Base-by-base conservation (phyloP, 441 rosid species). In the Biscutella laevigata region DNA sequence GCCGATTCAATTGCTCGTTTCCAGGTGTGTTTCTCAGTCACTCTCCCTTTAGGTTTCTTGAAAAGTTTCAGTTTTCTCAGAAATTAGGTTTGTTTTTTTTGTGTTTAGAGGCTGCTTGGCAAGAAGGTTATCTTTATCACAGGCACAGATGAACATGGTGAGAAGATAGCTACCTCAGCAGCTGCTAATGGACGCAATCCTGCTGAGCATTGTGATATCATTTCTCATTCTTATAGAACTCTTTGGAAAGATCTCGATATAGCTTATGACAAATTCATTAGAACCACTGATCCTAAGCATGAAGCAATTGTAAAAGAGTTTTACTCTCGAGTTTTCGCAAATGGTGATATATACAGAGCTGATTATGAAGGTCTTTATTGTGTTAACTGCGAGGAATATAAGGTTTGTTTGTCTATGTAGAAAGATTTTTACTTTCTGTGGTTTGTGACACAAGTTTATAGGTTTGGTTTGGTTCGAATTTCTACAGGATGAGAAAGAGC, bases 101-200 rank as follows among this genome's bases (percentile, higher is more conserved):
- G n/a, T 55, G 46, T 61, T 66, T 81, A 91, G 98, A 82, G 98
- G 73, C 94, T 88, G 42, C 66, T 71, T 30, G 95, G 95, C 5
- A 91, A 85, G 60, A 78, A 72, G 52, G 98, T 91, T 62, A 74
- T 83, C 61, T 77, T 91, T 36, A 73, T 91, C 39, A 88, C 98
- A 3, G 94, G 98, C 36, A 85, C 98, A 0, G 98, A 91, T 64
- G 96, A 91, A 50, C 96, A 91, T 22, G 96, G 98, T 21, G 96
- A 91, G 80, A 91, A 91, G 80, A 83, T 85, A 62, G 91, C 98
- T 53, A 66, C 73, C 0, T 82, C 98, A 14, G 96, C 96, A 2
- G 72, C 88, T 45, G 76, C 78, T 15, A 9, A 28, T 58, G 96
- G 88, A 45, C 77, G 90, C 9, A 72, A 63, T 39, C 96, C 98